Conservation (phyloP, 768 basidiomycete species). For the Collybia sp. region DNA sequence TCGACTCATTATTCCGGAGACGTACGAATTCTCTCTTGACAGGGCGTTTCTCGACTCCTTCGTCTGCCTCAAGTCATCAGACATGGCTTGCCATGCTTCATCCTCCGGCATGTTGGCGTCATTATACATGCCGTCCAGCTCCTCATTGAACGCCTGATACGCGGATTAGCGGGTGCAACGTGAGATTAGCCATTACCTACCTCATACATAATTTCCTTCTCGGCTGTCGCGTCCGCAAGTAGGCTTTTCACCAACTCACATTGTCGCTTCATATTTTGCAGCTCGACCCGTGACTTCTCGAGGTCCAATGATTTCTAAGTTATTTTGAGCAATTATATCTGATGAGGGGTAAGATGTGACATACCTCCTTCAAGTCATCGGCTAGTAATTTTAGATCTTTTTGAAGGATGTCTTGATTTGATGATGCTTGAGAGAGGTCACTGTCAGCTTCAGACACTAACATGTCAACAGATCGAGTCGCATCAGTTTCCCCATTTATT, state of each 20-base stretch:
- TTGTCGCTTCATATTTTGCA: conserved; percentile 67
- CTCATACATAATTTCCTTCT: conserved; percentile 94
- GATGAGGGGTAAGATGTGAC: conserved; percentile 8
- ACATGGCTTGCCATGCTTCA: conserved; percentile 80
- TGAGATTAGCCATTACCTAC: conserved; percentile 28
- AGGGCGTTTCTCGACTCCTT: conserved; percentile 76
- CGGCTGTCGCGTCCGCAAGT: conserved; percentile 70
- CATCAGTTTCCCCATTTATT: conserved; percentile 25
- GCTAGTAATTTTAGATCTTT: conserved; percentile 43
- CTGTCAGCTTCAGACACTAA: conserved; percentile 55
- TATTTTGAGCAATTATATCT: not conserved
- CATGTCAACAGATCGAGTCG: conserved; percentile 44
- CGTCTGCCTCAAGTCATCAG: conserved; percentile 63
- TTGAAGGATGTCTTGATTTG: conserved; percentile 53
- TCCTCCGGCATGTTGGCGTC: conserved; percentile 78
- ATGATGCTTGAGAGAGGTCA: conserved; percentile 43
- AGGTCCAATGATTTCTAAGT: conserved; percentile 57
- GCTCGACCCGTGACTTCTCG: conserved; percentile 56
- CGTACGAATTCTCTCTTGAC: conserved; percentile 77
- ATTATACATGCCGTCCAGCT: conserved; percentile 87
- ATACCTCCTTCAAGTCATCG: conserved; percentile 55
- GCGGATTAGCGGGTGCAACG: conserved; percentile 3
- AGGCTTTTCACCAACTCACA: conserved; percentile 78
- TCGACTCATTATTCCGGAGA: conserved; percentile 9
- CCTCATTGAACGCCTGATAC: conserved; percentile 85